These are phyloP conservation scores for Kluyveromyces sp. DNA, from an alignment of 1,139 yeast species.

Conservation along the genomic window DNA sequence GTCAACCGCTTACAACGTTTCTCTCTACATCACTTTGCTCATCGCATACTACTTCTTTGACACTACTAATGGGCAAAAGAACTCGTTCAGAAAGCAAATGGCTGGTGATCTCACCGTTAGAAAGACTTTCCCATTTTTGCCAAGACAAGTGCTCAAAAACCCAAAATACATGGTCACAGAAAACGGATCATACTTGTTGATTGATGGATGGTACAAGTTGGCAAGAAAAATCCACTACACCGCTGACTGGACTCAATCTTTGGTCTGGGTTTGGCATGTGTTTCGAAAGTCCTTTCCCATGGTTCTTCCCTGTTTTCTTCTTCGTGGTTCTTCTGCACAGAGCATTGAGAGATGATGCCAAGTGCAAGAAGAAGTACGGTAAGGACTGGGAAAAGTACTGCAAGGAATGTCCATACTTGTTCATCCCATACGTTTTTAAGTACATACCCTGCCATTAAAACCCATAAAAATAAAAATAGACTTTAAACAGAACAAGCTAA, in stretches of 20 bases:
- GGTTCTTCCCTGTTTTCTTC: constrained; percentile 93
- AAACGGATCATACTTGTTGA: constrained; percentile 73
- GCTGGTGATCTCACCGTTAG: constrained; percentile 71
- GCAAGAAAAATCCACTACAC: constrained; percentile 95
- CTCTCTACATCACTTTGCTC: constrained; percentile 49
- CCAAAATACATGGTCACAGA: constrained; percentile 80
- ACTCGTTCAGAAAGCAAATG: constrained; percentile 79
- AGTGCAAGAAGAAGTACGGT: constrained; percentile 83
- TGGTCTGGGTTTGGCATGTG: constrained; percentile 88
- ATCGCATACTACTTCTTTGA: constrained; percentile 87
- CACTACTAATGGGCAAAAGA: constrained; percentile 92
- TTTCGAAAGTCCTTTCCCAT: constrained; percentile 77
- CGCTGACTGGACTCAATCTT: constrained; percentile 82
- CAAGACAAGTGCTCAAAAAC: constrained; percentile 69
- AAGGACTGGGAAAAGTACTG: constrained; percentile 86
- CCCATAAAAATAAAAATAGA: too few relatives aligned
- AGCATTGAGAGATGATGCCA: constrained; percentile 75
- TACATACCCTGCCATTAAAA: background rate
- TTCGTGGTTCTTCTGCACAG: constrained; percentile 81
- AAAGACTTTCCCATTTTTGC: constrained; percentile 89
- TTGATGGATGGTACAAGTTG: constrained; percentile 89
- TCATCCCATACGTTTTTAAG: constrained; percentile 77
- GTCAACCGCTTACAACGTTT: constrained; percentile 51
- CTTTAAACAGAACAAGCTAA: too few relatives aligned
- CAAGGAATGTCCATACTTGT: constrained; percentile 83